Evolutionary conservation across 2,329 filamentous ascomycete genomes (phyloP), one percentile per base, ranked within the genome.

Genomic region (Cadophora sp.): DNA sequence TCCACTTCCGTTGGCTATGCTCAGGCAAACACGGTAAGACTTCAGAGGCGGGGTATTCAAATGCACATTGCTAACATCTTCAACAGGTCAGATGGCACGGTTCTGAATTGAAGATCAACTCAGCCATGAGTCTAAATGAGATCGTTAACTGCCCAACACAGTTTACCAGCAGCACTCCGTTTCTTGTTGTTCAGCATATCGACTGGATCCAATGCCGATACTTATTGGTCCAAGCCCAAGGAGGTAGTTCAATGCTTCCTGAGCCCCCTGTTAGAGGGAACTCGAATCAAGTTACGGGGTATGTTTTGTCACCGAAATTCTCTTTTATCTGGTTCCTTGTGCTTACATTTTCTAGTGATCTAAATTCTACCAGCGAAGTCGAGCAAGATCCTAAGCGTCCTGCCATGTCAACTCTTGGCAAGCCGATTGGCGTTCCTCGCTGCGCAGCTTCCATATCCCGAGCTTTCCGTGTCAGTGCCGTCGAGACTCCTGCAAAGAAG

Each of bases 121-220:
- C 73, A 0, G 90, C 90, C 0, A 80, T 97, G 53, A 91, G 92
- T 39, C 80, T 97, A 55, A 96, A 94, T 73, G 94, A 97, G 76
- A 88, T 97, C 53, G 88, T 97, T 74, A 97, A 97, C 75, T 83
- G 83, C 0, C 89, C 93, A 0, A 60, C 77, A 0, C 74, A 89
- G 53, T 97, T 92, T 73, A 78, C 84, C 5, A 84, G 81, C 68
- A 73, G 9, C 0, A 70, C 0, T 0, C 90, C 90, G 0, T 87
- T 89, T 79, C 88, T 92, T 56, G 94, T 97, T 9, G 88, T 97
- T 1, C 77, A 85, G 30, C 83, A 93, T 53, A 80, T 91, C 11
- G 90, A 96, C 74, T 97, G 94, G 94, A 94, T 97, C 67, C 93
- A 96, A 75, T 94, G 93, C 30, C 87, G 94, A 51, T 97, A 96